Conservation (phyloP, 192 early-diverging fungal genomes). For the Coemansia reversa region DNA sequence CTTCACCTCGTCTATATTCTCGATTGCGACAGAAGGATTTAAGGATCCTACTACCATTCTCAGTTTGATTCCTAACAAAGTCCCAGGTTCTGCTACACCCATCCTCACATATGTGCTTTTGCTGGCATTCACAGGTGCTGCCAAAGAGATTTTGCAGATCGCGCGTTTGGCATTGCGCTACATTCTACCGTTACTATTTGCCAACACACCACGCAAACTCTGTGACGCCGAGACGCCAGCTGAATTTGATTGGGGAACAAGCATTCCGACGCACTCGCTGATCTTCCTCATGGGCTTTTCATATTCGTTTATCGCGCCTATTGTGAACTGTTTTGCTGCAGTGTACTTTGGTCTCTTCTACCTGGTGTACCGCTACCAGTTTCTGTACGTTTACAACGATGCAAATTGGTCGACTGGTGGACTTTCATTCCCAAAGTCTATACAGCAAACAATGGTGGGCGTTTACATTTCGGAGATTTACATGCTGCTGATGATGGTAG, state of each 20-base stretch:
- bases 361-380: slow-evolving; percentile 80
- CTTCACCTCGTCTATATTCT: slow-evolving; percentile 67
- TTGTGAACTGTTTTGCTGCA: slow-evolving; percentile 76
- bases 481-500: slow-evolving; percentile 72
- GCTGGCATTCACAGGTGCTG: slow-evolving; percentile 66
- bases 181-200: slow-evolving; percentile 59
- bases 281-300: slow-evolving; percentile 75
- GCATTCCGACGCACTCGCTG: slow-evolving; percentile 68
- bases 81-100: slow-evolving; percentile 76
- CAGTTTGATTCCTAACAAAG: slow-evolving; percentile 54
- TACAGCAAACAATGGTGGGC: slow-evolving; percentile 67
- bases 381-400: slow-evolving; percentile 75
- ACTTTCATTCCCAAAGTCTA: slow-evolving; percentile 62
- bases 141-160: slow-evolving; percentile 71
- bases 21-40: slow-evolving; percentile 27
- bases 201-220: slow-evolving; percentile 74
- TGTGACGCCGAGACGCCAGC: slow-evolving; percentile 57
- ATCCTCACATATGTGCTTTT: slow-evolving; percentile 87
- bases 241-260: slow-evolving; percentile 62
- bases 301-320: slow-evolving; percentile 78
- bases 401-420: slow-evolving; percentile 64
- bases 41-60: slow-evolving; percentile 46
- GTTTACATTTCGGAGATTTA: slow-evolving; percentile 78
- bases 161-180: slow-evolving; percentile 65
- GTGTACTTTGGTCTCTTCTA: slow-evolving; percentile 76